Evolutionary conservation across 805 yeast genomes (phyloP), one percentile per base, ranked within the genome.

Genomic region (Candida ponderosae): DNA sequence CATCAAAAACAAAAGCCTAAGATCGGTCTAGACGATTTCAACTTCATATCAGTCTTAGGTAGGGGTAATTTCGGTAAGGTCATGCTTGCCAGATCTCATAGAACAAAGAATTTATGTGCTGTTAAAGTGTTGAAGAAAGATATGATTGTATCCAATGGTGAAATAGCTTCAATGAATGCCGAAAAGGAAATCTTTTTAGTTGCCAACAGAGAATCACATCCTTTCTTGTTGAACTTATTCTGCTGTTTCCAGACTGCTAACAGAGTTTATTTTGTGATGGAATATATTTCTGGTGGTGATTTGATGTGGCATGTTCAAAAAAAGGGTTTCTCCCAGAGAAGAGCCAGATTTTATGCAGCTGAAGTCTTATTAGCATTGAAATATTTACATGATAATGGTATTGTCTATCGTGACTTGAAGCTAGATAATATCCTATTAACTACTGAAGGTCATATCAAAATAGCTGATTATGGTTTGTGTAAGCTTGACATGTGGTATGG

Each of bases 1-100:
- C 24, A 42, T 18, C 45, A 31, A 16, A 14, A 24, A 4, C 14
- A 14, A 24, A 77, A 86, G 48, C 76, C 82, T 51, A 81, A 79
- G 59, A 77, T 89, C 39, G 97, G 98, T 0, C 70, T 93, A 40
- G 97, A 93, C 58, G 97, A 93, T 61, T 93, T 93, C 70, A 82
- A 86, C 48, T 83, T 93, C 54, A 63, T 93, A 48, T 95, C 97
- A 9, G 98, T 93, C 9, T 71, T 93, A 40, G 99, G 99, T 51
- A 93, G 89, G 58, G 99, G 99, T 64, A 93, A 93, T 59, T 93
- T 93, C 59, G 99, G 99, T 62, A 93, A 93, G 57, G 98, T 93
- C 39, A 86, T 93, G 89, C 72, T 93, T 48, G 97, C 97, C 1
- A 96, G 90, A 62, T 84, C 96, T 14, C 80, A 90, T 55, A 82